A percentile compares a stretch with the other conserved stretches of the same genome.
phyloP scores from a whole-genome alignment of 306 rosid genomes.

The Astragalus membranaceus region DNA sequence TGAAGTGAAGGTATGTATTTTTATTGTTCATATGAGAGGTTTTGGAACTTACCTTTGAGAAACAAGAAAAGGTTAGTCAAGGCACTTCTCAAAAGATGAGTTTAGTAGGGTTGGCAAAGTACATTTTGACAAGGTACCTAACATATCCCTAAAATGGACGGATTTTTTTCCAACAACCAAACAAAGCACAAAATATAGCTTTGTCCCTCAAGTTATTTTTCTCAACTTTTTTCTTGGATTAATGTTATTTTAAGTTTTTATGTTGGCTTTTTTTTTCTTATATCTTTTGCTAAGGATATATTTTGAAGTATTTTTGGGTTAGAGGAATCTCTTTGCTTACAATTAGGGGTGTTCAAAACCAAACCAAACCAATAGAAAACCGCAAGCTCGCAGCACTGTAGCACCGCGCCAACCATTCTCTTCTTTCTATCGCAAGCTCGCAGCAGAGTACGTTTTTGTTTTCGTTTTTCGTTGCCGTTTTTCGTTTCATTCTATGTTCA shows the following conservation, averaged over 20 bases:
- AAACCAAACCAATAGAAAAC: no score
- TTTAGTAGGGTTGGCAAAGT: constrained; percentile 18
- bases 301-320: background rate
- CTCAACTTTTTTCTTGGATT: background rate
- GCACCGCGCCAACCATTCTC: no score
- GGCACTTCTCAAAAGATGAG: constrained; percentile 22
- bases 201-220: background rate
- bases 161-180: background rate
- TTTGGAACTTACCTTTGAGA: background rate
- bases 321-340: background rate
- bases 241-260: background rate
- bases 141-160: constrained; percentile 15
- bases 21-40: background rate
- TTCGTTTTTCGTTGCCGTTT: no score
- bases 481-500: no score
- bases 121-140: constrained; percentile 13
- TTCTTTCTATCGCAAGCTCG: no score
- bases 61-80: constrained; percentile 17
- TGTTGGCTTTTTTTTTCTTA: background rate
- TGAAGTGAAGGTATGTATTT: no score
- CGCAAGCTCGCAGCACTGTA: no score
- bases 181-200: constrained; percentile 4
- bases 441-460: no score
- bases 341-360: no score
- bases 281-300: background rate